Conservation (phyloP, 768 basidiomycete species). For the Suillus ampliporus region DNA sequence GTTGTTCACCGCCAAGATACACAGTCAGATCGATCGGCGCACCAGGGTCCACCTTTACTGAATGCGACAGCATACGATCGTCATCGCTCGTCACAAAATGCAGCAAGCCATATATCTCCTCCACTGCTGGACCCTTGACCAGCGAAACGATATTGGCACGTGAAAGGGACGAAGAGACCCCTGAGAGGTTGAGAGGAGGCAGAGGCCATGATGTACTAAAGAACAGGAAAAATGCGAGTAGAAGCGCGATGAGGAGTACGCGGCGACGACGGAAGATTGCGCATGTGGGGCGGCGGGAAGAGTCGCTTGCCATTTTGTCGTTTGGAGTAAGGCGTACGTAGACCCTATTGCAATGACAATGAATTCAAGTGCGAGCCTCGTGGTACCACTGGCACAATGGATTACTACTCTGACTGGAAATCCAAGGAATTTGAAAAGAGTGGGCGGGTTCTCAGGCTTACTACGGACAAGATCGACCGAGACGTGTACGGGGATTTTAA, state of each 20-base stretch:
- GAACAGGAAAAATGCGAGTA: slow-evolving; percentile 42
- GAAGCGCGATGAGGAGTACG: slow-evolving; percentile 45
- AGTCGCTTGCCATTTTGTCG: not conserved
- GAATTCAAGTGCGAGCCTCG: not conserved
- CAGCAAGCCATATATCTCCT: slow-evolving; percentile 76
- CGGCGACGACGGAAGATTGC: slow-evolving; percentile 49
- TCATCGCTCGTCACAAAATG: slow-evolving; percentile 59
- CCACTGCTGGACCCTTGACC: slow-evolving; percentile 43
- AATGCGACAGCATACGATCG: slow-evolving; percentile 46
- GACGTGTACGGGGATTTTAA: no score
- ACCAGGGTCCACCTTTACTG: slow-evolving; percentile 50
- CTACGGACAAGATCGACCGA: not conserved
- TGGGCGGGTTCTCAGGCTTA: not conserved
- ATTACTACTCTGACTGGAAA: not conserved
- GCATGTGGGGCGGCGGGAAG: not conserved
- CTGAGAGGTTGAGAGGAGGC: slow-evolving; percentile 42
- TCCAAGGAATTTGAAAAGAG: not conserved
- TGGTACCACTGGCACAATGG: not conserved
- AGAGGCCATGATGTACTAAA: slow-evolving; percentile 51
- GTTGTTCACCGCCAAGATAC: slow-evolving; percentile 43
- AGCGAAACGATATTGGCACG: slow-evolving; percentile 48
- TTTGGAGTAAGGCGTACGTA: not conserved
- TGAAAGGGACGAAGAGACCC: slow-evolving; percentile 37
- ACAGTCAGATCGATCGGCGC: slow-evolving; percentile 54
- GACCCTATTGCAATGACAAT: not conserved